Base-by-base conservation (phyloP, 495 filamentous ascomycete genomes). In the Penicillium riverlandense region DNA sequence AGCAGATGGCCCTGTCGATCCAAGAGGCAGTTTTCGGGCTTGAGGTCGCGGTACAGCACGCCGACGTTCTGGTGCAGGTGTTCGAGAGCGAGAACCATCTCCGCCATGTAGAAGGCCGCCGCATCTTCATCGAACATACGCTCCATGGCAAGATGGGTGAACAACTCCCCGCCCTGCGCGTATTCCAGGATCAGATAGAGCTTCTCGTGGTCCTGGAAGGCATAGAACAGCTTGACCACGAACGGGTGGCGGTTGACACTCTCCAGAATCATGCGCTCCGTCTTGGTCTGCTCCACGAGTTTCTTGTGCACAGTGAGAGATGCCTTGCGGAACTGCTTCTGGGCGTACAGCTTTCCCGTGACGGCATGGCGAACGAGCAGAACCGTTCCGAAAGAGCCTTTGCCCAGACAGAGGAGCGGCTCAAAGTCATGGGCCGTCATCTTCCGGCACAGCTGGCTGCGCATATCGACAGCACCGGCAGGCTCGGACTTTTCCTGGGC, bases 251-350 rank as follows among this genome's bases (percentile, higher is more conserved):
- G 80, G 56, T 90, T 96, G 62, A 98, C 85, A 49, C 86, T 90
- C 65, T 98, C 92, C 37, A 98, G 74, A 45, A 98, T 94, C 42
- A 79, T 79, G 33, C 92, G 86, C 66, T 98, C 92, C 9, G 92
- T 96, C 72, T 94, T 94, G 33, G 92, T 96, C 61, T 98, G 92
- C 68, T 96, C 92, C 34, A 97, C 75, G 10, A 96, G 74, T 50
- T 86, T 85, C 71, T 96, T 96, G 63, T 92, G 87, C 9, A 96
- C 87, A 6, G 86, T 84, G 35, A 97, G 66, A 1, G 88, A 91
- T 1, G 92, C 92, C 61, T 98, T 98, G 57, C 89, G 87, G 67
- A 98, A 90, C 70, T 97, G 94, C 69, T 98, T 98, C 71, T 98
- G 92, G 1, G 92, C 94, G 57, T 86, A 98, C 4, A 98, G 79